These are phyloP conservation scores for Sporobolomyces phaffii DNA, from an alignment of 768 basidiomycete genomes.

Conservation along the genomic window DNA sequence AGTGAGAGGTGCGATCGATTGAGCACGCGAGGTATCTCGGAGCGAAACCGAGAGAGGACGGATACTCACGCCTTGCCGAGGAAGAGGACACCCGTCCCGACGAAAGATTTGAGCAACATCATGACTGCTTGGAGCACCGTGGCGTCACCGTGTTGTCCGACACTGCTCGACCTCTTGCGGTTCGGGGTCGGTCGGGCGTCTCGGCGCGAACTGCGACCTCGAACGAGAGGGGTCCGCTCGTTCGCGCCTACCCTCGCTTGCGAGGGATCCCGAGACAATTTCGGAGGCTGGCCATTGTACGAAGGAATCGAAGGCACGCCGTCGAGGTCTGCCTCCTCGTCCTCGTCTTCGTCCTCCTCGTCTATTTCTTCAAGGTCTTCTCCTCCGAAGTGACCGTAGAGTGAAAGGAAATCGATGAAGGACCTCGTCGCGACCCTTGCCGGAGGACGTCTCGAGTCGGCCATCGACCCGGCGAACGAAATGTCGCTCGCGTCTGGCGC, in stretches of 20 bases:
- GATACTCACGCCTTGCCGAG: constrained; percentile 78
- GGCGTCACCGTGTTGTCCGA: constrained; percentile 71
- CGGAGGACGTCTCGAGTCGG: background rate
- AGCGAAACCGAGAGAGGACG: background rate
- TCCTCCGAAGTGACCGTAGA: constrained; percentile 94
- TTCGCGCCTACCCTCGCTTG: constrained; percentile 27
- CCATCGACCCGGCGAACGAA: constrained; percentile 7
- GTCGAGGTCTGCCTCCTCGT: constrained; percentile 53
- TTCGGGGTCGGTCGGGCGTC: constrained; percentile 4
- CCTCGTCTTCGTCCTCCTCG: constrained; percentile 64
- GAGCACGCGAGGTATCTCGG: constrained; percentile 9
- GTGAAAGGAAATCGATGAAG: constrained; percentile 61
- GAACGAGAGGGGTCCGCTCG: constrained; percentile 44
- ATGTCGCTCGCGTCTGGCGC: constrained; percentile 13
- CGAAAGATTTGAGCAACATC: constrained; percentile 89
- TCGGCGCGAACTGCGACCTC: constrained; percentile 27
- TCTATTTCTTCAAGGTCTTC: constrained; percentile 72
- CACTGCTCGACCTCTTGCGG: constrained; percentile 53
- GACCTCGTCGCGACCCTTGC: constrained; percentile 13
- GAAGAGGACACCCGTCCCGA: constrained; percentile 93
- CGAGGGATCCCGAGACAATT: constrained; percentile 15
- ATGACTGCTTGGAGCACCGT: constrained; percentile 83
- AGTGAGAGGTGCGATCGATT: background rate
- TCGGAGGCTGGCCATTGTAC: constrained; percentile 10
- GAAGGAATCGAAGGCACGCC: constrained; percentile 4